Conservation (phyloP, 768 basidiomycete genomes). For the Hygrophorus pudorinus region DNA sequence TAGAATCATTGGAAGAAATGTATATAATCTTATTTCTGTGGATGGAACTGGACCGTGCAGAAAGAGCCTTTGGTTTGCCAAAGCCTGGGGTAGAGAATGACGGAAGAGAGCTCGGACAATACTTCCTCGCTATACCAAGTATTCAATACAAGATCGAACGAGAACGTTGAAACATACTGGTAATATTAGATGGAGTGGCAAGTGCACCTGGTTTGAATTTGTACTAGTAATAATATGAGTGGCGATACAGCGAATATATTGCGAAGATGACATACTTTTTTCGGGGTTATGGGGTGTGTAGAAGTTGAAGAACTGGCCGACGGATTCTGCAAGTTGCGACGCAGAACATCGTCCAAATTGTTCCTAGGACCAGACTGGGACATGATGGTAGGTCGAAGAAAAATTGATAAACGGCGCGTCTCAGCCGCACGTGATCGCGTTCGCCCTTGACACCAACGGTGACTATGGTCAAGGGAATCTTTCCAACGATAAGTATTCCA, state of each 20-base stretch:
- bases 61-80: conserved; percentile 1
- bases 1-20: conserved; percentile 3
- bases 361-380: conserved; percentile 23
- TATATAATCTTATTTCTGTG: background rate
- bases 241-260: background rate
- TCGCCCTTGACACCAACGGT: background rate
- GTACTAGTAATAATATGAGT: conserved; percentile 12
- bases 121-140: background rate
- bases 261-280: conserved; percentile 12
- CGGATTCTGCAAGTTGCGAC: conserved; percentile 13
- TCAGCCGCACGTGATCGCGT: background rate
- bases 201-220: conserved; percentile 37
- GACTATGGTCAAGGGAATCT: conserved; percentile 40
- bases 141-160: background rate
- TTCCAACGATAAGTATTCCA: conserved; percentile 52
- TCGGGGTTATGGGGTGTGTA: conserved; percentile 7
- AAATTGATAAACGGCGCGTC: conserved; percentile 20
- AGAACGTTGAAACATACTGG: background rate
- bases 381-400: conserved; percentile 10
- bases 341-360: conserved; percentile 32
- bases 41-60: background rate
- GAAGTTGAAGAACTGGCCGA: conserved; percentile 2
- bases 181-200: conserved; percentile 4
- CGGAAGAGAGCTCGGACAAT: background rate
- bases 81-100: conserved; percentile 11